Evolutionary conservation across 1,284 basidiomycete genomes (phyloP), one percentile per base, ranked within the genome.

Genomic region (Malassezia furfur): DNA sequence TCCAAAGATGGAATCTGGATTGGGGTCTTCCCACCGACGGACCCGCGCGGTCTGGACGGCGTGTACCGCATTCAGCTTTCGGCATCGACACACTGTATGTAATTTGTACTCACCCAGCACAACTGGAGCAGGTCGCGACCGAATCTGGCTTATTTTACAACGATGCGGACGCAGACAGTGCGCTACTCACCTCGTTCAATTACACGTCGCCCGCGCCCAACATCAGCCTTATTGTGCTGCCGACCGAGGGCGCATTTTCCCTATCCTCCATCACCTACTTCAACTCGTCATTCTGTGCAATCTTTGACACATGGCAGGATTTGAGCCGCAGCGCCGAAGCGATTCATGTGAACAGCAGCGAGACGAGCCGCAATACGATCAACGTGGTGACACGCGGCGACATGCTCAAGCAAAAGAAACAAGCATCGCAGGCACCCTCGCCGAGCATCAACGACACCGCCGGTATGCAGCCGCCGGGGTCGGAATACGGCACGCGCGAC

Each of bases 261-360:
- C 57, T 72, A 1, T 38, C 61, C 4, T 64, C 65, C 11, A 52
- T 63, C n/a, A 62, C 64, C 17, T 67, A 68, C 47, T 69, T 67
- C 47, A 68, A 66, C 25, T 65, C 68, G 2, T 76, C 75, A 14
- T 60, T 64, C 36, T 77, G 76, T 61, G 74, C 70, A 32, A 62
- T 76, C 34, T 53, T 54, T 6, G 57, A 61, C 19, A 57, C 64
- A 5, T 72, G 61, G 54, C 22, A 48, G 10, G 30, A 56, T 6
- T 35, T 67, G 41, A 31, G 48, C 15, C 10, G 34, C 28, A 48
- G 55, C 15, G n/a, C 37, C 21, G 15, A 60, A 44, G 47, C 45
- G 10, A 40, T 60, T 12, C 15, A 41, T 6, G 52, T 70, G 40
- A 68, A 65, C 51, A 57, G 56, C 41, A 67, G 58, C 58, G 63